These are phyloP conservation scores for Arthrobotrys pseudoclavata DNA, from an alignment of 2,329 filamentous ascomycete genomes.

Conservation along the genomic window DNA sequence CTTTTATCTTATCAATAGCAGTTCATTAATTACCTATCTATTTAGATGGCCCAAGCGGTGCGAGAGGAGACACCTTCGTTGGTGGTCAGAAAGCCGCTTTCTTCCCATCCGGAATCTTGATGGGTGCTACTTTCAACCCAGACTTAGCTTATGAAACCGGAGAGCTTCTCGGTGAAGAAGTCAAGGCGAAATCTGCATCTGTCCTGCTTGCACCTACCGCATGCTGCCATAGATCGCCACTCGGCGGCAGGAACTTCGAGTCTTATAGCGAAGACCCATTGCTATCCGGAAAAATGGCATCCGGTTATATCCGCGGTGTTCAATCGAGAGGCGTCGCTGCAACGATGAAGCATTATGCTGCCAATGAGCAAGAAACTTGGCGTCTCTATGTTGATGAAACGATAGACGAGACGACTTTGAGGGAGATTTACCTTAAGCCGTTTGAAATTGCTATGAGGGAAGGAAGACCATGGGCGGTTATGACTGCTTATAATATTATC, in stretches of 20 bases:
- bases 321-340: conserved; percentile 77
- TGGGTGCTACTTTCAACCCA: conserved; percentile 64
- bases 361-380: conserved; percentile 79
- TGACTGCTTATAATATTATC: conserved; percentile 78
- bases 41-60: conserved; percentile 62
- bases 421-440: conserved; percentile 80
- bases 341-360: conserved; percentile 82
- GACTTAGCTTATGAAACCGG: conserved; percentile 63
- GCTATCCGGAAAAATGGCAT: conserved; percentile 77
- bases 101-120: conserved; percentile 62
- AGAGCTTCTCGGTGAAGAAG: conserved; percentile 63
- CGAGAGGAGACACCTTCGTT: conserved; percentile 61
- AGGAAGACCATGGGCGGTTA: conserved; percentile 77
- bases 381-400: conserved; percentile 76
- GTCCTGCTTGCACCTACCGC: conserved; percentile 75
- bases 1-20: not conserved
- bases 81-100: conserved; percentile 60
- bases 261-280: conserved; percentile 81
- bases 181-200: conserved; percentile 67
- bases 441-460: conserved; percentile 80
- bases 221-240: conserved; percentile 81
- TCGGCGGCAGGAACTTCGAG: conserved; percentile 89
- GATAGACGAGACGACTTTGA: conserved; percentile 75
- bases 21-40: conserved; percentile 37
- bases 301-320: conserved; percentile 74